Conservation (phyloP, 495 filamentous ascomycete species). For the Talaromyces thailandensis region DNA sequence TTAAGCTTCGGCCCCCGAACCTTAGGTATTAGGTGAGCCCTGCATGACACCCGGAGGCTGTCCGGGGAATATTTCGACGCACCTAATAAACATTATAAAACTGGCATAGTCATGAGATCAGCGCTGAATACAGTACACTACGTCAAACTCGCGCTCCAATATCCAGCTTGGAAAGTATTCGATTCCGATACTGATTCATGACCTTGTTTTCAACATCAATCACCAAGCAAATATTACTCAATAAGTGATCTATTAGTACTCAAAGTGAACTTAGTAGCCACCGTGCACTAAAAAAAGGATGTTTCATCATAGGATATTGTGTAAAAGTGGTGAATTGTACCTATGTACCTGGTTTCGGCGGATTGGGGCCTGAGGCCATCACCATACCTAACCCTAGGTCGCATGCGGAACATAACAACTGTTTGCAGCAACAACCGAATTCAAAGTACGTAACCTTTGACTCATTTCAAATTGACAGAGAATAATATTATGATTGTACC, state of each 20-base stretch:
- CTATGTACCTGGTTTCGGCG: background rate
- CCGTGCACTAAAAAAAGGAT: background rate
- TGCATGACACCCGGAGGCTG: no score
- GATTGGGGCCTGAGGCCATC: background rate
- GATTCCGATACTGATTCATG: no score
- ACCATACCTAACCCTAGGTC: background rate
- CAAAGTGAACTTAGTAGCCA: background rate
- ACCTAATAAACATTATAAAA: no score
- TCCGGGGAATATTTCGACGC: no score
- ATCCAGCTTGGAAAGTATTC: no score
- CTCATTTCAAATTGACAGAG: background rate
- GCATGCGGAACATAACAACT: background rate
- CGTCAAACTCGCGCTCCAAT: no score
- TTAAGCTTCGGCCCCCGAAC: no score
- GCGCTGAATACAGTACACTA: no score
- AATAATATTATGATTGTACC: background rate
- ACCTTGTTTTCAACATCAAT: background rate
- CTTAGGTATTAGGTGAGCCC: no score
- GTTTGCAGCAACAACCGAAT: background rate
- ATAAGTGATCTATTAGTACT: background rate
- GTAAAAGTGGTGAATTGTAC: background rate
- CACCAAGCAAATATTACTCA: background rate
- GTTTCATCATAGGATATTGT: background rate
- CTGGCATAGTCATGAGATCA: no score
- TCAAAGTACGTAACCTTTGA: background rate